Conservation (phyloP, 2,329 filamentous ascomycete species). For the Alternaria atra region DNA sequence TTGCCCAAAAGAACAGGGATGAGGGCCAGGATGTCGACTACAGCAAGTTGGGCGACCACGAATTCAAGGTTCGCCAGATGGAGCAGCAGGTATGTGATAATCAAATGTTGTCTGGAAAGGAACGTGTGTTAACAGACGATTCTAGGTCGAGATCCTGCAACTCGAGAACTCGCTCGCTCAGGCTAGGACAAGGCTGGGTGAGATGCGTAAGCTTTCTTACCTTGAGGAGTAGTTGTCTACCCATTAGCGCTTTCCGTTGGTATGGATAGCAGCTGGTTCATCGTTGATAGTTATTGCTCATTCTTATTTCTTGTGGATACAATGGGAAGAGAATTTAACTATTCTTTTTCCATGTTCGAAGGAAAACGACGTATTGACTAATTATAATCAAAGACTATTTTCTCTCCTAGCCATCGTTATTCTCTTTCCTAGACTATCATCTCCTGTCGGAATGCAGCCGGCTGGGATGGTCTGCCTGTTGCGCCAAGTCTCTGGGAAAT, state of each 20-base stretch:
- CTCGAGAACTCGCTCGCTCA: constrained; percentile 85
- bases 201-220: constrained; percentile 98
- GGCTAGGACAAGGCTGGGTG: constrained; percentile 83
- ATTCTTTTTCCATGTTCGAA: not conserved
- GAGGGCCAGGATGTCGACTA: constrained; percentile 87
- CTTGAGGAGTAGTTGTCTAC: constrained; percentile 52
- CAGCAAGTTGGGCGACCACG: constrained; percentile 84
- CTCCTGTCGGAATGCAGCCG: no score
- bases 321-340: not conserved
- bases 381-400: not conserved
- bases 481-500: not conserved
- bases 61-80: constrained; percentile 99
- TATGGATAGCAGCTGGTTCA: constrained; percentile 1
- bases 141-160: constrained; percentile 93
- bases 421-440: no score
- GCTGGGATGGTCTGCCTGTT: no score
- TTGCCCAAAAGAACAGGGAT: constrained; percentile 82
- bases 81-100: constrained; percentile 88
- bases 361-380: not conserved
- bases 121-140: constrained; percentile 20
- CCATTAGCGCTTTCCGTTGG: not conserved
- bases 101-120: not conserved
- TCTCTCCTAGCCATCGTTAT: no score
- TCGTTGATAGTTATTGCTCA: not conserved
- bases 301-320: not conserved